A percentile compares a stretch with the other conserved stretches of the same genome.
phyloP scores from a whole-genome alignment of 345 rosid genomes.

The Citrus sp. region DNA sequence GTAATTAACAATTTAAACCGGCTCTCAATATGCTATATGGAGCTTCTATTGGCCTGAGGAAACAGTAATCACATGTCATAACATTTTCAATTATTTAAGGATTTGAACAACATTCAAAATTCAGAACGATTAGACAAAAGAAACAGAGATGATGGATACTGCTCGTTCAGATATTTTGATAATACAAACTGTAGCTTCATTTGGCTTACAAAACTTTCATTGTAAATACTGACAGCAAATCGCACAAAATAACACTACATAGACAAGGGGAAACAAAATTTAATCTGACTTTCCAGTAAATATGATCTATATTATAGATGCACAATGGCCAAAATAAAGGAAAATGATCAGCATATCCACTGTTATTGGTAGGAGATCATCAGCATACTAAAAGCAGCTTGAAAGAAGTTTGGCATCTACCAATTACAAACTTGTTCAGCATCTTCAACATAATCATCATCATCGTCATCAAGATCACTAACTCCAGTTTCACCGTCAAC shows the following conservation, averaged over 20 bases:
- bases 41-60: not conserved
- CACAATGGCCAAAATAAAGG: not conserved
- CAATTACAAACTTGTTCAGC: slow-evolving; percentile 8
- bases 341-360: not conserved
- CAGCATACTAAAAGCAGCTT: not conserved
- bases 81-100: not conserved
- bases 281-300: not conserved
- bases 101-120: not conserved
- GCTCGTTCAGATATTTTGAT: not conserved
- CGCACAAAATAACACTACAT: not conserved
- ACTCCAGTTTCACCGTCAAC: slow-evolving; percentile 13
- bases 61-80: not conserved
- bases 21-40: no score
- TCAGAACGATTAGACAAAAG: not conserved
- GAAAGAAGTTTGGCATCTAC: not conserved
- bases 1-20: not conserved
- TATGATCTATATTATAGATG: not conserved
- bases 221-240: not conserved
- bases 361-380: not conserved
- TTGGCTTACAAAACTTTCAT: not conserved
- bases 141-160: no score
- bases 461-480: slow-evolving; percentile 20
- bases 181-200: not conserved
- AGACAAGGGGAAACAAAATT: not conserved
- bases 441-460: slow-evolving; percentile 25